Evolutionary conservation across 1,139 yeast genomes (phyloP).

Genomic region (Zygotorulaspora mrakii): DNA sequence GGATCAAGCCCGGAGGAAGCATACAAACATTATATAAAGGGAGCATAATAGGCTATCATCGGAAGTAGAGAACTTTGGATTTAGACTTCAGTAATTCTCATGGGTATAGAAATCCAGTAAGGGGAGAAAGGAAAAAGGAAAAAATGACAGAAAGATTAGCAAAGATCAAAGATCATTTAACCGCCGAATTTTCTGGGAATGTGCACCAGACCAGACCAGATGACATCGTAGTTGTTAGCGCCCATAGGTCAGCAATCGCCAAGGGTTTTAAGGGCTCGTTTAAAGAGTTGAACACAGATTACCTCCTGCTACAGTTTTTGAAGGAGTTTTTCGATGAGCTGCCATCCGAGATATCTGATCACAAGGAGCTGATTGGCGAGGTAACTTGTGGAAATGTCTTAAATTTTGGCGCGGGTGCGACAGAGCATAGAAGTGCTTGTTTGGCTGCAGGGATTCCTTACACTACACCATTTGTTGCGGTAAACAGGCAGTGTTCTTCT

Average conservation of each 20-base stretch:
- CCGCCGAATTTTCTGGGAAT: slow-evolving; percentile 34
- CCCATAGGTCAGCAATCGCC: slow-evolving; percentile 83
- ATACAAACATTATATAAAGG: no score
- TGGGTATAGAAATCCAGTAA: no score
- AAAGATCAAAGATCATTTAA: slow-evolving; percentile 56
- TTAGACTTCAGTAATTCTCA: no score
- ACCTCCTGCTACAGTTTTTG: slow-evolving; percentile 61
- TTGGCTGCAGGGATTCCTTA: slow-evolving; percentile 71
- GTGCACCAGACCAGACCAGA: slow-evolving; percentile 65
- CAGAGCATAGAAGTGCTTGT: slow-evolving; percentile 84
- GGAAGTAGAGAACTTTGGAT: no score
- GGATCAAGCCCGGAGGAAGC: no score
- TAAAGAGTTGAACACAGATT: slow-evolving; percentile 74
- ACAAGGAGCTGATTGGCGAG: slow-evolving; percentile 70
- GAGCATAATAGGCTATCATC: no score
- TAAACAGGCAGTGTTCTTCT: slow-evolving; percentile 93
- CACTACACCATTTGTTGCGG: slow-evolving; percentile 69
- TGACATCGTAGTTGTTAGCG: slow-evolving; percentile 82
- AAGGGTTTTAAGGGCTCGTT: slow-evolving; percentile 81
- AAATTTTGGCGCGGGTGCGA: slow-evolving; percentile 88
- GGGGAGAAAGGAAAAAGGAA: no score
- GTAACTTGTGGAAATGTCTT: slow-evolving; percentile 85
- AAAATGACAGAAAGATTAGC: slow-evolving; percentile 47
- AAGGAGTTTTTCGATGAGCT: slow-evolving; percentile 53
- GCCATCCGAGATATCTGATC: slow-evolving; percentile 43